Evolutionary conservation across 495 filamentous ascomycete species (phyloP).

Genomic region (Opeltia flavorubescens): DNA sequence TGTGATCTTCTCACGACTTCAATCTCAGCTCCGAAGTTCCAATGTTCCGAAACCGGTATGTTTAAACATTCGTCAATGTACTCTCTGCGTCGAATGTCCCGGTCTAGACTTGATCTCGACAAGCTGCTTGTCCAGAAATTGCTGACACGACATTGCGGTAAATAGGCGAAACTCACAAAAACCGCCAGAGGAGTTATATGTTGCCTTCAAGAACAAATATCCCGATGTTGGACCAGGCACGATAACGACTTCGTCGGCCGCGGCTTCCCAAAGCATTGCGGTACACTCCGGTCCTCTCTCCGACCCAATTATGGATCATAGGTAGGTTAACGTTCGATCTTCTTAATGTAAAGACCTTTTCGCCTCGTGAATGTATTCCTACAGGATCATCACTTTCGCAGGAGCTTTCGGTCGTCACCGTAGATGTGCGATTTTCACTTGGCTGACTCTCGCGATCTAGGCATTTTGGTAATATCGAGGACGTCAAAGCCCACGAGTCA

Average conservation of each 20-base stretch:
- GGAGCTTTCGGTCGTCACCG: no score
- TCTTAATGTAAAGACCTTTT: no score
- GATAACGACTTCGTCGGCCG: slow-evolving; percentile 15
- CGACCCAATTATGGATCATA: slow-evolving; percentile 30
- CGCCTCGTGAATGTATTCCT: no score
- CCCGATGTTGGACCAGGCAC: slow-evolving; percentile 42
- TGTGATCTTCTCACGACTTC: neutral
- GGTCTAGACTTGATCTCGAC: slow-evolving; percentile 7
- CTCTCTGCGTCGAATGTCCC: slow-evolving; percentile 9
- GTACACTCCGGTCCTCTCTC: slow-evolving; percentile 26
- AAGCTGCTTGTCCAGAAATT: neutral
- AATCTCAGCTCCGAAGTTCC: neutral
- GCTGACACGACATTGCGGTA: slow-evolving; percentile 2
- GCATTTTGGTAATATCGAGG: slow-evolving; percentile 31
- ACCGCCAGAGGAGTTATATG: slow-evolving; percentile 71
- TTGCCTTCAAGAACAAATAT: slow-evolving; percentile 68
- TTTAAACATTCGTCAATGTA: neutral
- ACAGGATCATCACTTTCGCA: no score
- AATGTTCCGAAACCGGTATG: slow-evolving; percentile 34
- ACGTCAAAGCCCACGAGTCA: slow-evolving; percentile 65
- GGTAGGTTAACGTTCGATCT: slow-evolving; percentile 35
- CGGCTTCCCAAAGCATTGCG: slow-evolving; percentile 21
- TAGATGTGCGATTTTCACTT: no score
- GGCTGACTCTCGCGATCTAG: slow-evolving; percentile 16
- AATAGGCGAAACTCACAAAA: slow-evolving; percentile 71